Evolutionary conservation across 2,329 filamentous ascomycete genomes (phyloP).

Genomic region (Xylaria sp.): DNA sequence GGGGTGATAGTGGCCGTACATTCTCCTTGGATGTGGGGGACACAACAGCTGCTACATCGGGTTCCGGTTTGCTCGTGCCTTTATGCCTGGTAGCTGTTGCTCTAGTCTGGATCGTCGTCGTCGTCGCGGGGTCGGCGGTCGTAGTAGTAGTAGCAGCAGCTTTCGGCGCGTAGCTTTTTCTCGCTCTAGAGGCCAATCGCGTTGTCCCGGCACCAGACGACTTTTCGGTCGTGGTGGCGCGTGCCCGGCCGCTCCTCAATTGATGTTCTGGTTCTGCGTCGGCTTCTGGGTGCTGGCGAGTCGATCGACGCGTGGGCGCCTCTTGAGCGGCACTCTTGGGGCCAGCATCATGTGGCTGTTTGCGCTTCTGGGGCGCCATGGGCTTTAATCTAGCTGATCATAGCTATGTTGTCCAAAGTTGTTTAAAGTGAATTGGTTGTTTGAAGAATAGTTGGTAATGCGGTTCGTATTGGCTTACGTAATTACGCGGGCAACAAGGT

Average conservation of each 20-base stretch:
- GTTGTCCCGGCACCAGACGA: constrained; percentile 10
- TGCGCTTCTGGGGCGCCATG: constrained; percentile 50
- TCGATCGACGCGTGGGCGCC: constrained; percentile 44
- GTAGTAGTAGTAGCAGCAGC: not conserved
- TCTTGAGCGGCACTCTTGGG: constrained; percentile 24
- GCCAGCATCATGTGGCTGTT: constrained; percentile 43
- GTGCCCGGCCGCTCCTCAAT: constrained; percentile 46
- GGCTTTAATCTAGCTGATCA: not conserved
- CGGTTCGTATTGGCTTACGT: not conserved
- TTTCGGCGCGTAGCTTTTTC: constrained; percentile 38
- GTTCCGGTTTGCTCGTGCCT: not conserved
- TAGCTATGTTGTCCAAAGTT: not conserved
- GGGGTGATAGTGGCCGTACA: constrained; percentile 27
- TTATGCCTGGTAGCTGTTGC: constrained; percentile 33
- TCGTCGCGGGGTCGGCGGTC: not conserved
- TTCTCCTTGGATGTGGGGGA: constrained; percentile 33
- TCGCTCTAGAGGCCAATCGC: constrained; percentile 14
- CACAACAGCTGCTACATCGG: not conserved
- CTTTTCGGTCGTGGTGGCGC: constrained; percentile 36
- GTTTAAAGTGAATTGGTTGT: not conserved
- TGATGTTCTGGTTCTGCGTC: constrained; percentile 39
- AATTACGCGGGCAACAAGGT: not conserved
- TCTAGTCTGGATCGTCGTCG: constrained; percentile 34
- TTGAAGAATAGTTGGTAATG: not conserved
- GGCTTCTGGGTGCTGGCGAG: constrained; percentile 43